Base-by-base conservation (phyloP, 192 early-diverging fungal species). In the Funneliformis geosporum region DNA sequence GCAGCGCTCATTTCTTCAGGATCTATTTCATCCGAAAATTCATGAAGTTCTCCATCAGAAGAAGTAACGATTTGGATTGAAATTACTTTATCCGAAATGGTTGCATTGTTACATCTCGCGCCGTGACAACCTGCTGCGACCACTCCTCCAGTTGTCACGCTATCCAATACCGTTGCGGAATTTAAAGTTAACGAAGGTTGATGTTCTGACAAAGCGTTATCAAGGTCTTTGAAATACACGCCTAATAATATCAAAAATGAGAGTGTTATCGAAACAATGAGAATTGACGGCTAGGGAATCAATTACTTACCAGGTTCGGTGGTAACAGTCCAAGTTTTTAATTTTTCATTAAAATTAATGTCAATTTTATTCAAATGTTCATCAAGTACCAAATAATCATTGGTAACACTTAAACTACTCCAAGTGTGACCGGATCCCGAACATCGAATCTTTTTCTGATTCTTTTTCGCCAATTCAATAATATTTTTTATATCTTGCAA, bases 271-370 rank as follows among this genome's bases (percentile, higher is more conserved):
- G 33, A 33, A 33, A 33, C 33, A 33, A n/a, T 33, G 33, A 33
- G 33, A n/a, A n/a, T n/a, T n/a, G n/a, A n/a, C n/a, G n/a, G n/a
- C n/a, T n/a, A n/a, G n/a, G n/a, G n/a, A n/a, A n/a, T n/a, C n/a
- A n/a, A n/a, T n/a, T n/a, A 33, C 27, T 81, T 80, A 60, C 86
- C 86, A 5, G 75, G 79, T 74, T 83, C 86, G 50, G 84, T 59
- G n/a, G 60, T 83, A 14, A 83, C 84, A 0, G 75, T 80, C 82
- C 82, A 85, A 18, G 16, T 59, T 8, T 73, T 38, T 14, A 40
- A 38, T 9, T 79, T 60, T 6, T 59, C 79, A 60, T 27, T 28
- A 18, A 44, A 60, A 2, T 79, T 77, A 18, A 61, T 11, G 46
- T 81, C 62, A 33, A 85, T 81, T 78, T 81, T 81, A 73, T 84